phyloP scores from a whole-genome alignment of 768 basidiomycete genomes.

The Galerina marginata region DNA sequence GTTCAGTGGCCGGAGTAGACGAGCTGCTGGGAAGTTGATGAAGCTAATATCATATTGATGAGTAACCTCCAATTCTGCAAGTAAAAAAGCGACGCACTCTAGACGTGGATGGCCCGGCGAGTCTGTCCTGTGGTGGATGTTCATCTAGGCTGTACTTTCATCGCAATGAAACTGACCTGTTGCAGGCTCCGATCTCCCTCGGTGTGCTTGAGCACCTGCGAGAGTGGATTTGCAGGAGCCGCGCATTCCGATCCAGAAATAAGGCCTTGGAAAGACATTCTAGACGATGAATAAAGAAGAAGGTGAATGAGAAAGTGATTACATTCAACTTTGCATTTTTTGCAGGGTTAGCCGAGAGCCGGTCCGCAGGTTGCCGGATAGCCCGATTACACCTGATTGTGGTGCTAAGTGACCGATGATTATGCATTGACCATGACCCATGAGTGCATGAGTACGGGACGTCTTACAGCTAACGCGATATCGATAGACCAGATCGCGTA shows the following conservation, averaged over 20 bases:
- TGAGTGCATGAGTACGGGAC: no score
- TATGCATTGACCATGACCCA: no score
- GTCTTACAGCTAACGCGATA: no score
- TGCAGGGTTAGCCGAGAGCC: constrained; percentile 26
- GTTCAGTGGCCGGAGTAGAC: constrained; percentile 54
- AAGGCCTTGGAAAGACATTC: constrained; percentile 79
- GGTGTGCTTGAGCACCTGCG: constrained; percentile 88
- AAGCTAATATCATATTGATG: constrained; percentile 48
- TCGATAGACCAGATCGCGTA: no score
- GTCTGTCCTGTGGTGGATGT: constrained; percentile 60
- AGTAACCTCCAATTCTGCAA: not conserved
- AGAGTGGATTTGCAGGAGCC: constrained; percentile 81
- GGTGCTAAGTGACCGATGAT: no score
- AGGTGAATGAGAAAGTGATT: not conserved
- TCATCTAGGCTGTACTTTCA: not conserved
- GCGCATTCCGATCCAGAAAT: constrained; percentile 93
- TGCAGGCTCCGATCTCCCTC: constrained; percentile 89
- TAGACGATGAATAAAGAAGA: constrained; percentile 1
- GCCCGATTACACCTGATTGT: no score
- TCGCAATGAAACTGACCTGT: constrained; percentile 56
- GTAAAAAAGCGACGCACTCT: constrained; percentile 48
- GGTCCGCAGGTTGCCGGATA: constrained; percentile 34
- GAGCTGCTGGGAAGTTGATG: constrained; percentile 76
- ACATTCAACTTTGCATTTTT: not conserved
- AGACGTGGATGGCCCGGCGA: constrained; percentile 74